Evolutionary conservation across 2,329 filamentous ascomycete species (phyloP), one percentile per base, ranked within the genome.

Genomic region (Boeremia lycopersici): DNA sequence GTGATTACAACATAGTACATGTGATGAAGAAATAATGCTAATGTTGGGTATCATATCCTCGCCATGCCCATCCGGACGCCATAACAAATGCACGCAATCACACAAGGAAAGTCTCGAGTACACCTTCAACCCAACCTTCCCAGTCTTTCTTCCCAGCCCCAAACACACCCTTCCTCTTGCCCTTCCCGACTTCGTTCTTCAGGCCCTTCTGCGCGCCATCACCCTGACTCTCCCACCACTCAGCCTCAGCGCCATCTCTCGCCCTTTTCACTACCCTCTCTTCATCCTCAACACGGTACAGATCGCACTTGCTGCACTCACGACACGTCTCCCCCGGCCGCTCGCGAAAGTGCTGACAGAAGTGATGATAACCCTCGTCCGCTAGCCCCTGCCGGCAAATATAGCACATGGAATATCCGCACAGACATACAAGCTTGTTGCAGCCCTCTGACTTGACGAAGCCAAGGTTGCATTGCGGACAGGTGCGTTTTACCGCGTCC

Each of bases 401-500:
- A 70, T 99, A 99, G 74, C 95, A 99, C 93, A 98, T 98, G 65
- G 90, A 89, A 77, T 98, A 98, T 8, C 95, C 95, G 76, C 95
- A 99, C 13, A 92, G 87, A 72, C 95, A 98, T 6, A 91, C 93
- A 35, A 99, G 83, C 78, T 98, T 98, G 80, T 99, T 99, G 83
- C 95, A 99, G 67, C 95, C 95, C 25, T 88, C 87, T 6, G 87
- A 89, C 75, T 98, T 98, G 76, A 99, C 90, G 73, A 98, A 98
- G 13, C 88, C 90, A 9, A 93, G 90, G 64, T 90, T 89, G 79
- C 95, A 99, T 42, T 89, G 86, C 8, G 95, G 95, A 73, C 95
- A 99, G 9, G 95, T 93, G 45, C 95, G 89, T 78, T 98, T 99
- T 72, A 98, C 87, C 23, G 93, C 93, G 71, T 93, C 87, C 59